A percentile compares a stretch with the other conserved stretches of the same genome.
Evolutionary conservation across 441 rosid species (phyloP).

Genomic region (Gossypium gossypioides): DNA sequence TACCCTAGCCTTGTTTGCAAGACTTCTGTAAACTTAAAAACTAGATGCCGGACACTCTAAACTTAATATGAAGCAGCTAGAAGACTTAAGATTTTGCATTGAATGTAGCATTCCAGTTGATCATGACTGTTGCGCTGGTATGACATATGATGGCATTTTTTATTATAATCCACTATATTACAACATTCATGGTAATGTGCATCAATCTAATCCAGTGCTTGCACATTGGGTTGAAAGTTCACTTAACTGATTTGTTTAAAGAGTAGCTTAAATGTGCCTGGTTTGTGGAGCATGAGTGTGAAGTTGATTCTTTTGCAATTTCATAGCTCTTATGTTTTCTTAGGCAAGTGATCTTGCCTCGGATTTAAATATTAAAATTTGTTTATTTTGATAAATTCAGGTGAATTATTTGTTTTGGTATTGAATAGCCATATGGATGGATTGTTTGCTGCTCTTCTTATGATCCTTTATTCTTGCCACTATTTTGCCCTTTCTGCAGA

Average conservation of each 20-base stretch:
- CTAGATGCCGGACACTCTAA: background rate
- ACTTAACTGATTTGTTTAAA: background rate
- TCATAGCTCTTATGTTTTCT: background rate
- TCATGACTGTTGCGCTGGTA: background rate
- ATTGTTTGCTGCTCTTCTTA: slow-evolving; percentile 9
- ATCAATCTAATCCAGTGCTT: background rate
- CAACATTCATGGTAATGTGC: background rate
- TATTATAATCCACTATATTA: background rate
- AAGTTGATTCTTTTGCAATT: background rate
- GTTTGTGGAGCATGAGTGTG: background rate
- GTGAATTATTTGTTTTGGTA: slow-evolving; percentile 8
- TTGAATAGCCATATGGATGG: slow-evolving; percentile 11
- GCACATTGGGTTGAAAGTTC: background rate
- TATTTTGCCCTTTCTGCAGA: slow-evolving; percentile 4
- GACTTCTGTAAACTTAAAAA: background rate
- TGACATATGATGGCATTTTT: background rate
- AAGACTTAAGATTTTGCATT: background rate
- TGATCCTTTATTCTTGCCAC: slow-evolving; percentile 6
- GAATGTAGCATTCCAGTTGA: background rate
- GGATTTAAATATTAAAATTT: background rate
- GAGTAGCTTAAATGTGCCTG: background rate
- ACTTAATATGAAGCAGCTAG: background rate
- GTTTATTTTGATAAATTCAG: background rate
- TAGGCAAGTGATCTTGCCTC: background rate
- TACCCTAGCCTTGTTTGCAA: background rate